Conservation (phyloP, 345 rosid genomes). For the Gossypium anomalum region DNA sequence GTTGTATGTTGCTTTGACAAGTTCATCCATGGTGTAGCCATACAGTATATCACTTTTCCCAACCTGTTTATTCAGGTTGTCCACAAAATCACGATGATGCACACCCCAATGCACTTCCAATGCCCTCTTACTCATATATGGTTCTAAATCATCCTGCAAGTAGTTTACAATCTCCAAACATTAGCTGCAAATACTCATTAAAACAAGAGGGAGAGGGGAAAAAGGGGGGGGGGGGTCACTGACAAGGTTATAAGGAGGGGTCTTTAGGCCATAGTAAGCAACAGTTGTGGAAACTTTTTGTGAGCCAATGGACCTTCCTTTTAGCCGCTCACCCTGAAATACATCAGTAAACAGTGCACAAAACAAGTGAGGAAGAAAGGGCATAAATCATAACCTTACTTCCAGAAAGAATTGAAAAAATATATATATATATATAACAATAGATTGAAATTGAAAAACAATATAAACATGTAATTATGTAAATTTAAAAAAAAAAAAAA, state of each 20-base stretch:
- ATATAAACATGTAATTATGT: neutral
- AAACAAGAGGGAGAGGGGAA: neutral
- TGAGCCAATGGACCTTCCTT: constrained; percentile 27
- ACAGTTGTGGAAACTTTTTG: constrained; percentile 36
- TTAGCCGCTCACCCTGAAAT: constrained; percentile 34
- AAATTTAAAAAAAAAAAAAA: neutral
- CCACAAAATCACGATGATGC: constrained; percentile 63
- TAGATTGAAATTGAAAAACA: neutral
- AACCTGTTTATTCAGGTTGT: constrained; percentile 62
- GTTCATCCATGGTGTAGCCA: constrained; percentile 84
- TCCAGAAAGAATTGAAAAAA: neutral
- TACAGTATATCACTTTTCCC: constrained; percentile 56
- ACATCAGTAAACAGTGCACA: neutral
- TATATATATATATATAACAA: neutral
- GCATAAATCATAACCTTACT: neutral
- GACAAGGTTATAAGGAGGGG: constrained; percentile 87
- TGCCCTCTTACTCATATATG: constrained; percentile 69
- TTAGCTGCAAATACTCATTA: neutral
- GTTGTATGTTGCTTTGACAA: constrained; percentile 73
- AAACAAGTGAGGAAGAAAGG: constrained; percentile 7
- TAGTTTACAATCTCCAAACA: neutral
- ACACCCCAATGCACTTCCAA: constrained; percentile 81
- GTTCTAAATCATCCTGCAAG: constrained; percentile 81
- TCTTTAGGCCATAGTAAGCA: constrained; percentile 76
- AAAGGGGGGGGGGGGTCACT: constrained; percentile 14